Evolutionary conservation across 2,329 filamentous ascomycete genomes (phyloP).

Genomic region (Ceratocystis colombiana): DNA sequence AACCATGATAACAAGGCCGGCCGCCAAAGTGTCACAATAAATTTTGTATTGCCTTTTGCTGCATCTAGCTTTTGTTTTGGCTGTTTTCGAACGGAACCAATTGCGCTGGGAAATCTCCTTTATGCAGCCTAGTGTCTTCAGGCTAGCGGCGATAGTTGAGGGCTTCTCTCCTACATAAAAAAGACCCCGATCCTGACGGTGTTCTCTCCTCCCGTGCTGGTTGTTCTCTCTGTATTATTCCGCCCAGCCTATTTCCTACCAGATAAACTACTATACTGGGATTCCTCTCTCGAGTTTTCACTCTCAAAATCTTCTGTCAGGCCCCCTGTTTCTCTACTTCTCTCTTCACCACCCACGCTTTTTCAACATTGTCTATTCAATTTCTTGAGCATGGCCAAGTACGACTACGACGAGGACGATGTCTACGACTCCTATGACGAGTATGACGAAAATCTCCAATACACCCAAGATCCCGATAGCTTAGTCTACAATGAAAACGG

Average conservation of each 20-base stretch:
- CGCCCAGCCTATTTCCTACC: background rate
- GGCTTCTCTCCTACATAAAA: background rate
- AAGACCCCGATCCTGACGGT: too few species aligned
- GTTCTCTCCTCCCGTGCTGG: background rate
- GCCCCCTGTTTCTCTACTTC: background rate
- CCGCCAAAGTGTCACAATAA: background rate
- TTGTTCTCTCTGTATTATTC: background rate
- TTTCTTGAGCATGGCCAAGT: constrained; percentile 21
- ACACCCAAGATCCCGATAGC: background rate
- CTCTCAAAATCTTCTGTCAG: background rate
- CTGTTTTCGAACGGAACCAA: background rate
- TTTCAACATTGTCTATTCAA: background rate
- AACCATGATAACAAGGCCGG: background rate
- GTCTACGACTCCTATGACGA: constrained; percentile 41
- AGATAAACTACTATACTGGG: background rate
- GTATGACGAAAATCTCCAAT: constrained; percentile 30
- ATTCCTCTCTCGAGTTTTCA: background rate
- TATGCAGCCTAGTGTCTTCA: background rate
- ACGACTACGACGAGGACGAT: constrained; percentile 26
- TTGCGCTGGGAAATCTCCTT: background rate
- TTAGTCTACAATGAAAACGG: constrained; percentile 19
- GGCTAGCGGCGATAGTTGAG: too few species aligned
- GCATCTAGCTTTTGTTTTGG: background rate
- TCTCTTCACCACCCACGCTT: background rate
- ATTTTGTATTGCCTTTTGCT: background rate